These are phyloP conservation scores for Russula vinacea DNA, from an alignment of 768 basidiomycete genomes.

Conservation along the genomic window DNA sequence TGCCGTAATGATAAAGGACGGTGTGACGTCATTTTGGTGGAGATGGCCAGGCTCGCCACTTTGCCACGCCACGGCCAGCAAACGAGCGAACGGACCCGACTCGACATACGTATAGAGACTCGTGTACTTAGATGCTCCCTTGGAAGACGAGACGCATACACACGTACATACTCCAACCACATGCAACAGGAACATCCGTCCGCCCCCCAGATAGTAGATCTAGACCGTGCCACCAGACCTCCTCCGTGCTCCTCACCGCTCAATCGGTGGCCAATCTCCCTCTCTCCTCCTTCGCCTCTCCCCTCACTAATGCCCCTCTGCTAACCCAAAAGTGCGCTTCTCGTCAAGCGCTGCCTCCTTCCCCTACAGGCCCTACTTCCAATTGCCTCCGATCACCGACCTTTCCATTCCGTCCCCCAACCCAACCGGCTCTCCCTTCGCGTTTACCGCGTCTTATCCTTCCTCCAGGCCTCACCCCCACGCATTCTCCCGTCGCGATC, in stretches of 20 bases:
- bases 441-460: constrained; percentile 18
- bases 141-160: constrained; percentile 3
- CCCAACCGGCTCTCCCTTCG: constrained; percentile 24
- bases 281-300: constrained; percentile 28
- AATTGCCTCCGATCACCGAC: constrained; percentile 44
- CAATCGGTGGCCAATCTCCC: constrained; percentile 18
- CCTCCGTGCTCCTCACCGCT: constrained; percentile 13
- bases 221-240: constrained; percentile 17
- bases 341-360: constrained; percentile 39
- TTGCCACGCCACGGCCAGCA: constrained; percentile 19
- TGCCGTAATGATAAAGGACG: background rate
- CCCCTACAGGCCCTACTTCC: constrained; percentile 48
- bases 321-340: constrained; percentile 32
- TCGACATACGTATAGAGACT: background rate
- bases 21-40: constrained; percentile 16
- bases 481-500: constrained; percentile 12
- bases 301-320: constrained; percentile 38
- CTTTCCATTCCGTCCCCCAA: constrained; percentile 22
- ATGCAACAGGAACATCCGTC: constrained; percentile 8
- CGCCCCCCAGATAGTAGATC: constrained; percentile 18
- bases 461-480: background rate
- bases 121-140: background rate
- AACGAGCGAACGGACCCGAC: background rate
- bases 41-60: background rate
- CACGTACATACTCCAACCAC: background rate